Percentiles rank a stretch among this genome's conserved stretches.
These are phyloP conservation scores for Talinum fruticosum DNA, from an alignment of 148 eudicot species.

Conservation along the genomic window DNA sequence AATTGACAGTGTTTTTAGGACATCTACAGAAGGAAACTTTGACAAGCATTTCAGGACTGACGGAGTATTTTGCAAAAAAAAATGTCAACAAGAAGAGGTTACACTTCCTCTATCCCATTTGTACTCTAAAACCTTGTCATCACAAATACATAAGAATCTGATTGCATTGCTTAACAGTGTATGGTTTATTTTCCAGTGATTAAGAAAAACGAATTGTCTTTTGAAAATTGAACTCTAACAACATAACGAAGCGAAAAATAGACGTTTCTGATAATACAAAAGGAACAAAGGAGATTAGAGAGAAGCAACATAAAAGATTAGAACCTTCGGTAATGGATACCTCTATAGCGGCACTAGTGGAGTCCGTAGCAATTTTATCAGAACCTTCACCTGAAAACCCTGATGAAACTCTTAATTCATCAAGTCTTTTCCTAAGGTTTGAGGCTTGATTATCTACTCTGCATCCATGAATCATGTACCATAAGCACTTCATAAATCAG, in stretches of 20 bases:
- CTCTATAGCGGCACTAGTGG: constrained; percentile 61
- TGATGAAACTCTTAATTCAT: constrained; percentile 43
- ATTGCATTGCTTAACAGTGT: too few relatives aligned
- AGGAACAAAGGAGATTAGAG: neutral
- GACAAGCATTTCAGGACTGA: too few relatives aligned
- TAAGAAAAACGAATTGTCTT: too few relatives aligned
- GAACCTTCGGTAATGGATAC: constrained; percentile 23
- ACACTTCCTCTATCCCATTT: too few relatives aligned
- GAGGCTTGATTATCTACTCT: constrained; percentile 84
- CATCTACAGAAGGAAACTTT: too few relatives aligned
- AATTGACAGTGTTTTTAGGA: too few relatives aligned
- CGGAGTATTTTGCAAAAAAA: too few relatives aligned
- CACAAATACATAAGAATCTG: too few relatives aligned
- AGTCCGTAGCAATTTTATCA: constrained; percentile 41
- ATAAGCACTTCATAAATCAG: neutral
- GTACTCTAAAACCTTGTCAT: too few relatives aligned
- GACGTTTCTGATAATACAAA: neutral
- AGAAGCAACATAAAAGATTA: neutral
- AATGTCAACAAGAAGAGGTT: too few relatives aligned
- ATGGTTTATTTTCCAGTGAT: too few relatives aligned
- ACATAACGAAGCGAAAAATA: neutral
- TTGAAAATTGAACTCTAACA: too few relatives aligned
- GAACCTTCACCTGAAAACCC: constrained; percentile 38
- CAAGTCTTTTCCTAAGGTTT: constrained; percentile 56
- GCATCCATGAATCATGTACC: constrained; percentile 30